A percentile compares a stretch with the other conserved stretches of the same genome.
These are phyloP conservation scores for Hansenula lynferdii DNA, from an alignment of 1,139 yeast genomes.

Conservation along the genomic window DNA sequence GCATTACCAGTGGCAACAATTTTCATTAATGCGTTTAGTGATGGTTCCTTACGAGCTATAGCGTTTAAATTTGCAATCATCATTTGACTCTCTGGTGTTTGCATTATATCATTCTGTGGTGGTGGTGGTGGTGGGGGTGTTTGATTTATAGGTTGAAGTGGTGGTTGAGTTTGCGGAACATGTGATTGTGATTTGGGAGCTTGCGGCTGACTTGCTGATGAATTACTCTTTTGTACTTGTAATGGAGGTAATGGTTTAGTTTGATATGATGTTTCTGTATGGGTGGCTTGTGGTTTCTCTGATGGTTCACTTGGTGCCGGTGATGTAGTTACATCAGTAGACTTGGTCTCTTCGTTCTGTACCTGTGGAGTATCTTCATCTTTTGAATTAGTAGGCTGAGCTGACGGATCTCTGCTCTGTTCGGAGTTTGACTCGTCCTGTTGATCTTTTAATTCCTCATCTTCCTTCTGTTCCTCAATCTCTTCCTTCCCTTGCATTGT, in stretches of 20 bases:
- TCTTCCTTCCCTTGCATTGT: conserved; percentile 5
- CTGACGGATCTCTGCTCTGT: conserved; percentile 13
- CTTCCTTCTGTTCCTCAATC: conserved; percentile 3
- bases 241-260: conserved; percentile 13
- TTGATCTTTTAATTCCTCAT: conserved; percentile 9
- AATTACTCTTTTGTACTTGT: conserved; percentile 6
- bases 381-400: conserved; percentile 6
- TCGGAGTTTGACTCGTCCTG: conserved; percentile 13
- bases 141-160: conserved; percentile 5
- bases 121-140: conserved; percentile 8
- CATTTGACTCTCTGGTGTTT: conserved; percentile 61
- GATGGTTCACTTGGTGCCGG: not conserved
- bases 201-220: not conserved
- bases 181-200: conserved; percentile 2
- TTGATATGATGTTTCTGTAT: not conserved
- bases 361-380: conserved; percentile 13
- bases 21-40: conserved; percentile 68
- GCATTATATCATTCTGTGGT: conserved; percentile 37
- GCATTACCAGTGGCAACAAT: conserved; percentile 83
- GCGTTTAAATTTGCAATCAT: conserved; percentile 81
- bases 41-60: conserved; percentile 70
- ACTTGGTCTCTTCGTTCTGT: conserved; percentile 1
- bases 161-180: conserved; percentile 6
- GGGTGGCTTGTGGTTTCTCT: not conserved
- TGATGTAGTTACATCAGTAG: not conserved